phyloP scores from a whole-genome alignment of 129 eudicot genomes.

The Centrapalus pauciflorus region DNA sequence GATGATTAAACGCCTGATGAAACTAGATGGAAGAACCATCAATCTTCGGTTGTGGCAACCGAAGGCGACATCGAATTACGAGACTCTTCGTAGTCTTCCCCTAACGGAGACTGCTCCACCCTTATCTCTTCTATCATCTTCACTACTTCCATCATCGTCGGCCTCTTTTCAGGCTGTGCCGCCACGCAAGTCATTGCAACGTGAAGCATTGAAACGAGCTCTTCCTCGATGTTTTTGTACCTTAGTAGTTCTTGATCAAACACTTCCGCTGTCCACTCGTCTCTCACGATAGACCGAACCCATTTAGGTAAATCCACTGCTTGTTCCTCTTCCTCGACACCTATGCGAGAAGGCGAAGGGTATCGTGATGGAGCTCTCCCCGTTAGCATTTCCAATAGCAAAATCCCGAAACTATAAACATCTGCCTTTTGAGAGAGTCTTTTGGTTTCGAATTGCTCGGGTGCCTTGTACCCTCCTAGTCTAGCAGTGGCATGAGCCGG shows the following conservation, averaged over 20 bases:
- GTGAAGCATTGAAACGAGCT: conserved; percentile 83
- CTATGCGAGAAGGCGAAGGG: conserved; percentile 48
- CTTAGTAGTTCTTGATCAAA: conserved; percentile 85
- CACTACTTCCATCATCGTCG: conserved; percentile 71
- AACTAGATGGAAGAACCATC: conserved; percentile 27
- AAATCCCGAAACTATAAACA: conserved; percentile 80
- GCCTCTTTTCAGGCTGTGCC: conserved; percentile 78
- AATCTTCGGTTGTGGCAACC: conserved; percentile 56
- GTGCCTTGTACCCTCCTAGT: conserved; percentile 89
- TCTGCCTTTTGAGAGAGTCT: conserved; percentile 85
- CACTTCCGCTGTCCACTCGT: conserved; percentile 99
- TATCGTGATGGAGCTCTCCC: conserved; percentile 61
- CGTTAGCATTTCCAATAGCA: conserved; percentile 73
- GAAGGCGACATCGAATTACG: conserved; percentile 85
- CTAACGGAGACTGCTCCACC: conserved; percentile 92
- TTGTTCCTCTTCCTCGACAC: conserved; percentile 53
- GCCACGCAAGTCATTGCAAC: conserved; percentile 91
- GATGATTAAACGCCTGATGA: conserved; percentile 13
- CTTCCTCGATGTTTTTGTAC: conserved; percentile 97
- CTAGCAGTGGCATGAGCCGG: conserved; percentile 90
- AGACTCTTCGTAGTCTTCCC: conserved; percentile 85
- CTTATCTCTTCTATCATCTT: conserved; percentile 91
- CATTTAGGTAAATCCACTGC: conserved; percentile 70
- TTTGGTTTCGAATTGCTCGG: conserved; percentile 78
- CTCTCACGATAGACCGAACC: conserved; percentile 94